Base-by-base conservation (phyloP, 2,329 filamentous ascomycete genomes). In the Penicillium concentricum region DNA sequence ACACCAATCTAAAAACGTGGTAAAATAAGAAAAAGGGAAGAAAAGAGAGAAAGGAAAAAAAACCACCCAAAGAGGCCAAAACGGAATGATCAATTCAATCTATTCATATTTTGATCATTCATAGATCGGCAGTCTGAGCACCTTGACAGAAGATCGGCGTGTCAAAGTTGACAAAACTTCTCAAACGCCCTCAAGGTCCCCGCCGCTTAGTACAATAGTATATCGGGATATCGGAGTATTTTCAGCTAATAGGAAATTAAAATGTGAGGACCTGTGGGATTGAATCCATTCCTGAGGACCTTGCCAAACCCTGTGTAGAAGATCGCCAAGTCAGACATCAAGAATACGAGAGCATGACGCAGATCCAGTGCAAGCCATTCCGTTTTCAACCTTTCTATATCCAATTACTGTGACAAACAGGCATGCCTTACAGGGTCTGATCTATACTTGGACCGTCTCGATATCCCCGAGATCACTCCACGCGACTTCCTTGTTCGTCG, bases 111-210 rank as follows among this genome's bases (percentile, higher is more conserved):
- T 18, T 15, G 26, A 26, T 8, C 34, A 45, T 48, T 12, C 34
- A 41, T 48, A 28, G 53, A 54, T 52, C 57, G 45, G 28, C 52
- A 28, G 44, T 35, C 30, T 46, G 49, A 55, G 51, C 54, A 53
- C 44, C 59, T 57, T 63, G 62, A 63, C 56, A 62, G 58, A 52
- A 43, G 62, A 61, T 60, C 58, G 48, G 44, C 51, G 43, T 10
- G 13, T 54, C 51, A 61, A 54, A 53, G 58, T 48, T 54, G 51
- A n/a, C 49, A 64, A 43, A 71, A 68, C 45, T 45, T 64, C 68
- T 69, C 69, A 71, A 71, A 69, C 54, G 58, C 62, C 37, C 69
- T 71, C 69, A 71, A 64, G 67, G 67, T 67, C 57, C 65, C 57
- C 58, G 28, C 7, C 30, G 30, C 41, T 20, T 34, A 16, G 20